Conservation (phyloP, 768 basidiomycete genomes). For the Podaxis sp. region DNA sequence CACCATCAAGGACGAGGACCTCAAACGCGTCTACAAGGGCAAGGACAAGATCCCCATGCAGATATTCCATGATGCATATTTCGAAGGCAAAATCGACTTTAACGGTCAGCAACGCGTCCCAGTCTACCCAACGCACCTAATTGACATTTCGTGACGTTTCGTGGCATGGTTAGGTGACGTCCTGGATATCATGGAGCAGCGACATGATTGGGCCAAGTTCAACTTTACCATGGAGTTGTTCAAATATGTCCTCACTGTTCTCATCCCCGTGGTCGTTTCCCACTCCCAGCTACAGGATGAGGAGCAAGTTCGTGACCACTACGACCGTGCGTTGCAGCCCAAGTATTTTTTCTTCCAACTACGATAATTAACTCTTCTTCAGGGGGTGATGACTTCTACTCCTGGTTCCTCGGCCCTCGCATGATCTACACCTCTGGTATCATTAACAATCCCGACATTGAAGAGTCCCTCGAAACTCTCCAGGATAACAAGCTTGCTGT, state of each 20-base stretch:
- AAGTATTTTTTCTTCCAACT: background rate
- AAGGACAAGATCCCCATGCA: constrained; percentile 97
- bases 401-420: constrained; percentile 92
- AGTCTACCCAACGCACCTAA: constrained; percentile 5
- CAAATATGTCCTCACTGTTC: constrained; percentile 83
- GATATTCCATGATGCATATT: constrained; percentile 95
- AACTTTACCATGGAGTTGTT: constrained; percentile 87
- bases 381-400: constrained; percentile 96
- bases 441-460: constrained; percentile 59
- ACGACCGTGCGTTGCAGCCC: constrained; percentile 64
- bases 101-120: constrained; percentile 54
- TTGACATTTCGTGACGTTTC: constrained; percentile 7
- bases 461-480: constrained; percentile 86
- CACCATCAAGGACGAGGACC: constrained; percentile 78
- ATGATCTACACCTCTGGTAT: constrained; percentile 99
- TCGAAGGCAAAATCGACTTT: constrained; percentile 85
- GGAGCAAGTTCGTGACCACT: constrained; percentile 93
- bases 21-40: constrained; percentile 75
- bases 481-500: constrained; percentile 98
- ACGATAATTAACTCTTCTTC: background rate
- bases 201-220: constrained; percentile 96
- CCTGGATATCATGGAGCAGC: constrained; percentile 87
- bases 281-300: constrained; percentile 92
- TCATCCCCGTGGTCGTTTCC: constrained; percentile 91
- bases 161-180: constrained; percentile 79